These are phyloP conservation scores for Aureobasidium sp. DNA, from an alignment of 2,329 filamentous ascomycete genomes.

Conservation along the genomic window DNA sequence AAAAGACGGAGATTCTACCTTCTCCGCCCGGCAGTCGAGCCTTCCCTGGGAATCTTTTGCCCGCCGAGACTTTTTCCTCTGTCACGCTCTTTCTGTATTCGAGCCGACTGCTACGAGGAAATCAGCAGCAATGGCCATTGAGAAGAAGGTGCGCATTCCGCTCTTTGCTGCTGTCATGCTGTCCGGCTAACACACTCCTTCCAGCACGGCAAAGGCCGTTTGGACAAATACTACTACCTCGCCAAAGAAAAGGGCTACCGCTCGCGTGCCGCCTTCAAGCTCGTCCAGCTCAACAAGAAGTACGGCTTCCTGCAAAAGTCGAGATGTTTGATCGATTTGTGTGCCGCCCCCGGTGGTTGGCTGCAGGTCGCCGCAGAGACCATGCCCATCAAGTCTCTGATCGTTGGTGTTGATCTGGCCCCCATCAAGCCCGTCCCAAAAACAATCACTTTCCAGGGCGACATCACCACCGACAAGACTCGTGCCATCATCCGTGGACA, in stretches of 20 bases:
- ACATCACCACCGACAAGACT: conserved; percentile 98
- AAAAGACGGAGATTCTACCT: conserved; percentile 5
- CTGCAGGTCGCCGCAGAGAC: conserved; percentile 96
- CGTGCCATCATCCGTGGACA: conserved; percentile 89
- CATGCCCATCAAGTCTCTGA: conserved; percentile 91
- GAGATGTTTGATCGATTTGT: conserved; percentile 96
- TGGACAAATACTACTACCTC: conserved; percentile 99
- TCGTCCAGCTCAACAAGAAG: conserved; percentile 99
- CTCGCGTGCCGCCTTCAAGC: conserved; percentile 96
- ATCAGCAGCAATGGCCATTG: conserved; percentile 79
- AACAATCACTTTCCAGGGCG: conserved; percentile 96
- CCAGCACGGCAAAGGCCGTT: conserved; percentile 92
- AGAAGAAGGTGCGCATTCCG: conserved; percentile 76
- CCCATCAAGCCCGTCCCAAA: conserved; percentile 97
- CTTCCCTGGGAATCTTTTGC: too few species aligned
- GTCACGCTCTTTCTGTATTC: neutral
- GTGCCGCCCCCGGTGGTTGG: conserved; percentile 97
- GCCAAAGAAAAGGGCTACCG: conserved; percentile 99
- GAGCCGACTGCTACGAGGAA: neutral
- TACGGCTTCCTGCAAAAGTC: conserved; percentile 99
- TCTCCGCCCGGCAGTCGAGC: neutral
- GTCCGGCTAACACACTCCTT: neutral
- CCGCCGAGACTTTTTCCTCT: conserved; percentile 15
- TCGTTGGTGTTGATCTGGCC: conserved; percentile 92
- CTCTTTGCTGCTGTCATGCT: conserved; percentile 10